phyloP scores from a whole-genome alignment of 2,329 filamentous ascomycete genomes.

The Scytalidium sp. region DNA sequence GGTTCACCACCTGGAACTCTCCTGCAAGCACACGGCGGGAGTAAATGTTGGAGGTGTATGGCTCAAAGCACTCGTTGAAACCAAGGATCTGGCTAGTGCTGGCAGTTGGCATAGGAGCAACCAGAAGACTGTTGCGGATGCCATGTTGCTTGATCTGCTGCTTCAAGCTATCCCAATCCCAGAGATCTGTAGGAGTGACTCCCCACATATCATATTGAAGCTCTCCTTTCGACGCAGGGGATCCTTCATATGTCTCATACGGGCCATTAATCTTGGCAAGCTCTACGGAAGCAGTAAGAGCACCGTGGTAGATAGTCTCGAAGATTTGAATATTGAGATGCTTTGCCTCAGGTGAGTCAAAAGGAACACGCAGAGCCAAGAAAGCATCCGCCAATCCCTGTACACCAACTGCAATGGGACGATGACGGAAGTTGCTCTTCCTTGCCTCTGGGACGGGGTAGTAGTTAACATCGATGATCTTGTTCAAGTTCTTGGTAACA shows the following conservation, averaged over 20 bases:
- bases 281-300: conserved; percentile 83
- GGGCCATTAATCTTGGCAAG: conserved; percentile 79
- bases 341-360: conserved; percentile 91
- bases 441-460: conserved; percentile 94
- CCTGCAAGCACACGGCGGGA: conserved; percentile 95
- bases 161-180: conserved; percentile 93
- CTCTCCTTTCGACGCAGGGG: conserved; percentile 89
- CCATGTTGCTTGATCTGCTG: conserved; percentile 89
- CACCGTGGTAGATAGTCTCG: conserved; percentile 98
- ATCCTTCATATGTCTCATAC: conserved; percentile 90
- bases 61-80: conserved; percentile 99
- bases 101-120: conserved; percentile 97
- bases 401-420: conserved; percentile 93
- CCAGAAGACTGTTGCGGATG: conserved; percentile 89
- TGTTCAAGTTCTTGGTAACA: conserved; percentile 93
- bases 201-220: conserved; percentile 99
- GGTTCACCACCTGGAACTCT: conserved; percentile 99
- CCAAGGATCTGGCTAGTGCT: conserved; percentile 97
- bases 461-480: conserved; percentile 97
- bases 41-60: conserved; percentile 99
- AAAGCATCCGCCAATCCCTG: conserved; percentile 98
- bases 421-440: conserved; percentile 96
- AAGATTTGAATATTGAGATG: conserved; percentile 98
- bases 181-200: conserved; percentile 87
- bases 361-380: conserved; percentile 92